Evolutionary conservation across 495 filamentous ascomycete genomes (phyloP), one percentile per base, ranked within the genome.

Genomic region (Neurospora sp.): DNA sequence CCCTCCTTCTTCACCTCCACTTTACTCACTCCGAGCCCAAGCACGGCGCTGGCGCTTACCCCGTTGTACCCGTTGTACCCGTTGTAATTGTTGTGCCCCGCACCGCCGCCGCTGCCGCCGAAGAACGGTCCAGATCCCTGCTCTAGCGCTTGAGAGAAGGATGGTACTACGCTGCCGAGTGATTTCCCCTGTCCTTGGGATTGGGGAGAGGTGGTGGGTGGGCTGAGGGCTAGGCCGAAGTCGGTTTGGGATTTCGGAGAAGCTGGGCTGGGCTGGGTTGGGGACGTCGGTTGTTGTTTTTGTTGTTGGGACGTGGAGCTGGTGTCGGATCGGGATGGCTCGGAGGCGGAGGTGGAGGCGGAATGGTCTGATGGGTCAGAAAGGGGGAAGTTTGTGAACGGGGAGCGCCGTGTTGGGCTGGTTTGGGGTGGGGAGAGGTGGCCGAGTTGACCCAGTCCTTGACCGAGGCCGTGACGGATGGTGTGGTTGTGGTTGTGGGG

Each of bases 1-100:
- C 70, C 70, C 22, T 73, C 75, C 61, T 75, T 79, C 18, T 68
- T 74, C 5, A 77, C 78, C 48, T 76, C 76, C n/a, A 74, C 76
- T 9, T 59, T 74, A 9, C 73, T 74, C 27, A 35, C 8, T 0
- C 76, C 74, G 10, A 70, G 18, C 12, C 39, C 77, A 31, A 3
- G 22, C 4, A 37, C 35, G 14, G 14, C 16, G 59, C 39, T n/a
- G 12, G 20, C 59, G 38, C 68, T 46, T 8, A 39, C n/a, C 2
- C 31, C 22, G 40, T 46, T 7, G 27, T 31, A 22, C 37, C 38
- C 20, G 59, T 39, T 39, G 2, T 39, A 39, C 40, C 3, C 18
- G 8, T 46, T 46, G 42, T 46, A 46, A 3, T 42, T 42, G 5
- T n/a, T 39, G 11, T 11, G 4, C 18, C 39, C 70, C 44, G 20